Percentiles rank a stretch among this genome's conserved stretches.
Evolutionary conservation across 1,284 basidiomycete genomes (phyloP).

Genomic region (Trichosporon coremiiforme): DNA sequence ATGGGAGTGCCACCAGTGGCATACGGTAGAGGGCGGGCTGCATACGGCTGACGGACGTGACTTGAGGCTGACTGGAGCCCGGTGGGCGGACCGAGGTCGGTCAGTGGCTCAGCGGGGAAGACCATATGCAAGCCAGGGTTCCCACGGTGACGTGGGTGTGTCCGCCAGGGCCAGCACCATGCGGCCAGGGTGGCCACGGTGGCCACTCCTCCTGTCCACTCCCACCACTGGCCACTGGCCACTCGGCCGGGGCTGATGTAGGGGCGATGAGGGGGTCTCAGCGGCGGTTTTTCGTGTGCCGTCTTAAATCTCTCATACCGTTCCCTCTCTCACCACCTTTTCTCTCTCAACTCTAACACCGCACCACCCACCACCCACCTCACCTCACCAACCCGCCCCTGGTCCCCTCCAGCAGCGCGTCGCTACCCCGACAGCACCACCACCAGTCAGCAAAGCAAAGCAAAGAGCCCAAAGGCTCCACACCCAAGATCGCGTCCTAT

Average conservation of each 20-base stretch:
- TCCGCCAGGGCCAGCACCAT: not conserved
- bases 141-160: not conserved
- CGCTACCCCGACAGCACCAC: not conserved
- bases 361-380: not conserved
- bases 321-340: not conserved
- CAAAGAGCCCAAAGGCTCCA: conserved; percentile 26
- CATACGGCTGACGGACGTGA: not conserved
- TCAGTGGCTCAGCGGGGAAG: not conserved
- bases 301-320: not conserved
- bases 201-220: not conserved
- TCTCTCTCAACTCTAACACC: not conserved
- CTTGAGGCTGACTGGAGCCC: not conserved
- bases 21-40: not conserved
- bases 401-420: not conserved
- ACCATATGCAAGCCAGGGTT: not conserved
- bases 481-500: conserved; percentile 24
- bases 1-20: not conserved
- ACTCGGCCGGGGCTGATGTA: not conserved
- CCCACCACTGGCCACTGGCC: no score
- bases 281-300: conserved; percentile 8
- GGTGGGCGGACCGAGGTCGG: not conserved
- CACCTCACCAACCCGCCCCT: conserved; percentile 3
- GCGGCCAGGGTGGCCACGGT: no score
- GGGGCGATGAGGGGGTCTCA: not conserved
- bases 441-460: not conserved